phyloP scores from a whole-genome alignment of 306 rosid genomes.

The Vigna angularis region DNA sequence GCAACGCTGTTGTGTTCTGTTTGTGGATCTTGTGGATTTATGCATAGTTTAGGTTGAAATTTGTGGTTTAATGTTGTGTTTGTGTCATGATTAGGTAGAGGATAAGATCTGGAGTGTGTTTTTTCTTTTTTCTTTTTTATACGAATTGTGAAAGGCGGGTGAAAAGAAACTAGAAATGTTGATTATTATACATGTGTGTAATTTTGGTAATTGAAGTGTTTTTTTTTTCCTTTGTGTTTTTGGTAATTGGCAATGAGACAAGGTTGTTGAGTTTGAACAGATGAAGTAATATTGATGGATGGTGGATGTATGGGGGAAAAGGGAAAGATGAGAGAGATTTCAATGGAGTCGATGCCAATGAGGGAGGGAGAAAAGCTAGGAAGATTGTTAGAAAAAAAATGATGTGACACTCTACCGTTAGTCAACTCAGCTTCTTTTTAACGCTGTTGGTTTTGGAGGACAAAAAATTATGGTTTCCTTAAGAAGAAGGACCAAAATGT shows the following conservation, averaged over 20 bases:
- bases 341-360: too few relatives aligned
- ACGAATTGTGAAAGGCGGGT: too few relatives aligned
- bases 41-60: not conserved
- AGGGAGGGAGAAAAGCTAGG: too few relatives aligned
- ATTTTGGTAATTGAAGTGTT: constrained; percentile 5
- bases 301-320: constrained; percentile 37
- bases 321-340: too few relatives aligned
- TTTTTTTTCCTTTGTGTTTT: not conserved
- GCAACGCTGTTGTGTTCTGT: not conserved
- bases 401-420: too few relatives aligned
- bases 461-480: too few relatives aligned
- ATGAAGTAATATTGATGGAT: constrained; percentile 30
- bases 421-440: too few relatives aligned
- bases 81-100: not conserved
- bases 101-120: constrained; percentile 32
- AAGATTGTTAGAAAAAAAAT: too few relatives aligned
- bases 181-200: not conserved
- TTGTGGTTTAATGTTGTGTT: constrained; percentile 9
- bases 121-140: not conserved
- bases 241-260: constrained; percentile 23
- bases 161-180: not conserved
- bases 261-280: constrained; percentile 16
- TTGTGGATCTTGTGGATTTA: constrained; percentile 34
- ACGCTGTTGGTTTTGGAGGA: too few relatives aligned
- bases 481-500: too few relatives aligned